Evolutionary conservation across 441 rosid genomes (phyloP).

Genomic region (Dalechampia spathulata): DNA sequence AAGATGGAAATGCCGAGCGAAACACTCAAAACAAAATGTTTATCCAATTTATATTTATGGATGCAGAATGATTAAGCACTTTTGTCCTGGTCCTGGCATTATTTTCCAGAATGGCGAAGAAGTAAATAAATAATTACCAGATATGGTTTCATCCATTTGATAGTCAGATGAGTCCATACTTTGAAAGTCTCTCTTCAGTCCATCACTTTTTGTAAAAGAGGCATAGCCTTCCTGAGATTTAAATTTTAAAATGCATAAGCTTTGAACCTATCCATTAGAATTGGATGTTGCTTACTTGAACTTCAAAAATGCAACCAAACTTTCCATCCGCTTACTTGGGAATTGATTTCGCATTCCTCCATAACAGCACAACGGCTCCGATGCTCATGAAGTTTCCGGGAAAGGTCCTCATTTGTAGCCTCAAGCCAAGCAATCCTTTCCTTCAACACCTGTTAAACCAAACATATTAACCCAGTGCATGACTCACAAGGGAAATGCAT

Average conservation of each 20-base stretch:
- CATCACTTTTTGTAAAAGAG: slow-evolving; percentile 59
- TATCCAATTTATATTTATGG: not conserved
- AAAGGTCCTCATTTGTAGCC: slow-evolving; percentile 82
- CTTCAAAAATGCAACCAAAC: not conserved
- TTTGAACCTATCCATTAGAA: slow-evolving; percentile 3
- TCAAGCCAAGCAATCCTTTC: slow-evolving; percentile 91
- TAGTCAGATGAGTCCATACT: slow-evolving; percentile 72
- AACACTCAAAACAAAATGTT: too few relatives aligned
- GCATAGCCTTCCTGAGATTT: slow-evolving; percentile 35
- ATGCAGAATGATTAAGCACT: not conserved
- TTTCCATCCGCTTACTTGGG: slow-evolving; percentile 43
- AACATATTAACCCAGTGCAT: not conserved
- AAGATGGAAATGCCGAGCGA: too few relatives aligned
- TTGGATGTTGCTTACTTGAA: not conserved
- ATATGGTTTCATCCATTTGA: slow-evolving; percentile 61
- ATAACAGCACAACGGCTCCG: slow-evolving; percentile 51
- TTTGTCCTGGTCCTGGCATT: not conserved
- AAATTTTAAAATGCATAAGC: slow-evolving; percentile 8
- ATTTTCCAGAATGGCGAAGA: not conserved
- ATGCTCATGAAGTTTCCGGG: slow-evolving; percentile 80
- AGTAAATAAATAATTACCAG: slow-evolving; percentile 38
- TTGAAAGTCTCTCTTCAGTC: slow-evolving; percentile 70
- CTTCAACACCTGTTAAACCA: slow-evolving; percentile 53
- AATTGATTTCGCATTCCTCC: slow-evolving; percentile 57
- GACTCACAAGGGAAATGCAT: not conserved